phyloP scores from a whole-genome alignment of 768 basidiomycete genomes.

The Termitomyces sp. region DNA sequence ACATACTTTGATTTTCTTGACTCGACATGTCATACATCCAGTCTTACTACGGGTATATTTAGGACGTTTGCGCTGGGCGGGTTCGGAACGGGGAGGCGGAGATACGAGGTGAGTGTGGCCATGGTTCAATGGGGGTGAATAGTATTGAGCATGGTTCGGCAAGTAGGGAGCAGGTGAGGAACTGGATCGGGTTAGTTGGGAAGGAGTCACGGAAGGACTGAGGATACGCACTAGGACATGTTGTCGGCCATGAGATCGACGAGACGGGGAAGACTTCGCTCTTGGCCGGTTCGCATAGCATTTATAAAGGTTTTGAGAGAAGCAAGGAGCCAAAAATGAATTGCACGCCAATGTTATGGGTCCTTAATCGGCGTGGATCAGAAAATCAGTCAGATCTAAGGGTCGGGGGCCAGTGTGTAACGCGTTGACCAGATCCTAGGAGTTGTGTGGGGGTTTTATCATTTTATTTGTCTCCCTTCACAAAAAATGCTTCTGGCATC shows the following conservation, averaged over 20 bases:
- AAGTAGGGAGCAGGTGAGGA: slow-evolving; percentile 33
- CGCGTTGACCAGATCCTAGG: slow-evolving; percentile 34
- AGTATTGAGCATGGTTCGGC: slow-evolving; percentile 34
- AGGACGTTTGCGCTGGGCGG: slow-evolving; percentile 67
- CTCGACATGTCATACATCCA: slow-evolving; percentile 89
- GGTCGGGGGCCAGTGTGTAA: slow-evolving; percentile 51
- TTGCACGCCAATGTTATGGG: slow-evolving; percentile 35
- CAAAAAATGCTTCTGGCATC: slow-evolving; percentile 25
- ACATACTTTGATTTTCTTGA: slow-evolving; percentile 90
- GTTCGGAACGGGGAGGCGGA: slow-evolving; percentile 44
- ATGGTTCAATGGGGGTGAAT: slow-evolving; percentile 32
- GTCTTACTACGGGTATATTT: slow-evolving; percentile 96
- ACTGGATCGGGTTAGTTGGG: slow-evolving; percentile 27
- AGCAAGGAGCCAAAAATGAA: slow-evolving; percentile 35
- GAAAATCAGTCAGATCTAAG: slow-evolving; percentile 66
- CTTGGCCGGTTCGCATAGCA: slow-evolving; percentile 39
- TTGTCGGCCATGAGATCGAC: slow-evolving; percentile 45
- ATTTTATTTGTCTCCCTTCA: slow-evolving; percentile 34
- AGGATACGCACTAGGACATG: slow-evolving; percentile 48
- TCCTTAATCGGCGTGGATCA: slow-evolving; percentile 49
- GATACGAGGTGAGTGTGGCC: slow-evolving; percentile 44
- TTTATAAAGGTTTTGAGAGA: slow-evolving; percentile 45
- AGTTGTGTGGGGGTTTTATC: slow-evolving; percentile 38
- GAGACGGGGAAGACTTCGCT: slow-evolving; percentile 31
- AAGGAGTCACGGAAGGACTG: slow-evolving; percentile 12